Conservation (phyloP, 2,329 filamentous ascomycete species). For the Neonectria hederae region DNA sequence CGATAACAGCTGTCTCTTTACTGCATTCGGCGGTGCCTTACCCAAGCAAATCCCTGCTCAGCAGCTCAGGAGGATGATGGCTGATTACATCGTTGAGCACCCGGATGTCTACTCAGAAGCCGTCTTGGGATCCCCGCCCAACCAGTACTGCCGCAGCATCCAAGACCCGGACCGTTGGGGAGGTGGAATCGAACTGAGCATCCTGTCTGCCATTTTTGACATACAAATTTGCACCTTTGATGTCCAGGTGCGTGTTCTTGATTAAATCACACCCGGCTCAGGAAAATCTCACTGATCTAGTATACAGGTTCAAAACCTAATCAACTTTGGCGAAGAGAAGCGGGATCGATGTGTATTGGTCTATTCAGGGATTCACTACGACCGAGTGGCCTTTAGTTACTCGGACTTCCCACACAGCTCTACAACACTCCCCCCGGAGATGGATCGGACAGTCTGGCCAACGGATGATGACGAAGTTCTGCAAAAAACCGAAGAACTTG, state of each 20-base stretch:
- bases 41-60: slow-evolving; percentile 61
- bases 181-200: slow-evolving; percentile 88
- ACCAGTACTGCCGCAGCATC: slow-evolving; percentile 85
- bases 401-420: slow-evolving; percentile 65
- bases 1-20: slow-evolving; percentile 94
- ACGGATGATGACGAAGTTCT: slow-evolving; percentile 72
- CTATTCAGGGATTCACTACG: slow-evolving; percentile 94
- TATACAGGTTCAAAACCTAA: slow-evolving; percentile 46
- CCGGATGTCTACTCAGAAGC: slow-evolving; percentile 78
- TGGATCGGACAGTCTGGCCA: slow-evolving; percentile 73
- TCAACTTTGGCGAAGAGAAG: slow-evolving; percentile 79
- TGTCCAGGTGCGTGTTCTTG: slow-evolving; percentile 63
- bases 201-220: slow-evolving; percentile 84
- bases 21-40: slow-evolving; percentile 85
- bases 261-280: not conserved
- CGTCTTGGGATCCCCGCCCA: slow-evolving; percentile 76
- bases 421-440: slow-evolving; percentile 71
- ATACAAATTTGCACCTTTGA: slow-evolving; percentile 88
- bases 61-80: slow-evolving; percentile 78
- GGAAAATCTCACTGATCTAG: not conserved
- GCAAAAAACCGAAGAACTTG: slow-evolving; percentile 71
- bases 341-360: slow-evolving; percentile 79
- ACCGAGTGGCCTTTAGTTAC: slow-evolving; percentile 81
- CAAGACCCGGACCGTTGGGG: slow-evolving; percentile 86
- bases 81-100: slow-evolving; percentile 78